Conservation (phyloP, 192 early-diverging fungal genomes). For the Bifiguratus adelaidae region DNA sequence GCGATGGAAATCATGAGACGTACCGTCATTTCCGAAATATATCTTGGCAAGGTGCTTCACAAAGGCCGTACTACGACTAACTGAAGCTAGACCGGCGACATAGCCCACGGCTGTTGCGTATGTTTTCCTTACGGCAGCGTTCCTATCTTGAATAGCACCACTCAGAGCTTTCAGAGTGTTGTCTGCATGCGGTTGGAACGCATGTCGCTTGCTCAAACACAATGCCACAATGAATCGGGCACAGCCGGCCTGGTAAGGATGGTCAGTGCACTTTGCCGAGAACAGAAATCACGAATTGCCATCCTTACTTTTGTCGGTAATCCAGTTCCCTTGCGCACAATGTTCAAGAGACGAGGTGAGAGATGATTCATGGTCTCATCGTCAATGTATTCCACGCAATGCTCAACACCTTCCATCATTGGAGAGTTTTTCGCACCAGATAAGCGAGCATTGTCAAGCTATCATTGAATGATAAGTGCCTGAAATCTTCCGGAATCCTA, state of each 20-base stretch:
- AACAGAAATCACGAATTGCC: background rate
- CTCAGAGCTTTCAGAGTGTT: slow-evolving; percentile 65
- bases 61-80: slow-evolving; percentile 47
- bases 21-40: slow-evolving; percentile 65
- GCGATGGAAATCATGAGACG: background rate
- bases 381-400: slow-evolving; percentile 66
- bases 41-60: slow-evolving; percentile 59
- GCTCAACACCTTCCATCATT: slow-evolving; percentile 87
- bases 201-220: slow-evolving; percentile 52
- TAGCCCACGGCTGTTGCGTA: slow-evolving; percentile 81
- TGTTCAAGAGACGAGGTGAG: slow-evolving; percentile 52
- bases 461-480: background rate
- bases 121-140: slow-evolving; percentile 73
- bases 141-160: slow-evolving; percentile 64
- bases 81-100: slow-evolving; percentile 47
- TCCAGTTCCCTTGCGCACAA: slow-evolving; percentile 77
- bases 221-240: slow-evolving; percentile 78
- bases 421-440: slow-evolving; percentile 81
- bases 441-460: slow-evolving; percentile 69
- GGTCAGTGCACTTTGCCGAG: background rate
- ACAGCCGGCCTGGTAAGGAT: slow-evolving; percentile 58
- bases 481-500: background rate
- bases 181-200: slow-evolving; percentile 62
- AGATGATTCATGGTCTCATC: slow-evolving; percentile 51
- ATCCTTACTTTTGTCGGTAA: slow-evolving; percentile 60